Evolutionary conservation across 2,329 filamentous ascomycete genomes (phyloP).

Genomic region (Aspergillus hortae): DNA sequence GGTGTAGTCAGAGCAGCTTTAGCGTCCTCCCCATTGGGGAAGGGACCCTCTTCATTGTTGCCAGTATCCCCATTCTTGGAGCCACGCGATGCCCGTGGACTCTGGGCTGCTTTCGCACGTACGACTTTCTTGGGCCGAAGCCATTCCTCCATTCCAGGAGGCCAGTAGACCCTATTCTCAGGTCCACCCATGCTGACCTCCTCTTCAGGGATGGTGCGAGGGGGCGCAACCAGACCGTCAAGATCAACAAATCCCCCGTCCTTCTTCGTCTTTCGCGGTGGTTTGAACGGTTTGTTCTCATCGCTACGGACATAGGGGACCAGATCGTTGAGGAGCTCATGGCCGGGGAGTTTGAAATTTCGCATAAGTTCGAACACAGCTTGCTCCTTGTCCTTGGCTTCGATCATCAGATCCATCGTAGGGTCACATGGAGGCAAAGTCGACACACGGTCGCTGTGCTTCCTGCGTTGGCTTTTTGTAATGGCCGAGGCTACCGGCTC

Average conservation of each 20-base stretch:
- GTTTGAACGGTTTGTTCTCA: conserved; percentile 61
- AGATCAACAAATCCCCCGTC: conserved; percentile 35
- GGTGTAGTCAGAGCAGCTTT: conserved; percentile 15
- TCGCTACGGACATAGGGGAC: conserved; percentile 73
- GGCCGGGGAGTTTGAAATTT: conserved; percentile 77
- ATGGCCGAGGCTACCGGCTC: conserved; percentile 74
- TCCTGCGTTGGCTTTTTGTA: conserved; percentile 72
- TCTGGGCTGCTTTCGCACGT: conserved; percentile 19
- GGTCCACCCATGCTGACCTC: conserved; percentile 85
- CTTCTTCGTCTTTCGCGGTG: conserved; percentile 46
- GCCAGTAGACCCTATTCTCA: conserved; percentile 83
- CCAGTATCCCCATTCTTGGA: conserved; percentile 15
- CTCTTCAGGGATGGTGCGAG: conserved; percentile 55
- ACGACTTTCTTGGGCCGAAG: conserved; percentile 69
- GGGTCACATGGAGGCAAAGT: conserved; percentile 76
- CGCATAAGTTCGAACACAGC: conserved; percentile 93
- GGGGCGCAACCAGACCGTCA: conserved; percentile 43
- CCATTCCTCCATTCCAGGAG: conserved; percentile 85
- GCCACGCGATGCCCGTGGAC: conserved; percentile 16
- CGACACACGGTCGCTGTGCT: conserved; percentile 76
- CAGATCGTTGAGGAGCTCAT: conserved; percentile 70
- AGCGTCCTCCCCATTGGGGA: conserved; percentile 4
- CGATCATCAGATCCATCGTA: conserved; percentile 97
- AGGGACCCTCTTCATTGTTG: neutral
- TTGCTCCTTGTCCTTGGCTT: conserved; percentile 97